A percentile compares a stretch with the other conserved stretches of the same genome.
Evolutionary conservation across 768 basidiomycete genomes (phyloP).

Genomic region (Gymnopilus dilepis): DNA sequence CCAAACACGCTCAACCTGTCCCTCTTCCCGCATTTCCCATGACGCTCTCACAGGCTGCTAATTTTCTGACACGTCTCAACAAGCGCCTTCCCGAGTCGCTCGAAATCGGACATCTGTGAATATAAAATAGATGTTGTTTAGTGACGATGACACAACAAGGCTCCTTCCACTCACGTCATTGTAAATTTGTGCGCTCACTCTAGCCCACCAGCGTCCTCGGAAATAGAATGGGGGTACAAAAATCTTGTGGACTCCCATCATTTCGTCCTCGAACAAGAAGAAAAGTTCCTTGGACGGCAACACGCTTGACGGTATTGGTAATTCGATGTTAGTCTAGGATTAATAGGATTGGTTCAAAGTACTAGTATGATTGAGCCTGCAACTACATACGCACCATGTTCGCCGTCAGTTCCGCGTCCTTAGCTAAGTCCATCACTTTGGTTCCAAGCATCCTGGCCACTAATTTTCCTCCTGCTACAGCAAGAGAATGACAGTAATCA

Average conservation of each 20-base stretch:
- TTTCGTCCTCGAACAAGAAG: slow-evolving; percentile 29
- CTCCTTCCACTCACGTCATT: slow-evolving; percentile 22
- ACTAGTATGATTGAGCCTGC: not conserved
- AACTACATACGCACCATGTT: slow-evolving; percentile 60
- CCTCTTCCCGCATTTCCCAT: too few species aligned
- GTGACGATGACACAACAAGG: not conserved
- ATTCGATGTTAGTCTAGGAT: slow-evolving; percentile 42
- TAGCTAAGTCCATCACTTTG: slow-evolving; percentile 53
- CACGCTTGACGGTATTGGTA: slow-evolving; percentile 36
- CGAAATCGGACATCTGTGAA: slow-evolving; percentile 7
- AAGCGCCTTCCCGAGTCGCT: not conserved
- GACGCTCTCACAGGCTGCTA: too few species aligned
- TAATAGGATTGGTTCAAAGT: too few species aligned
- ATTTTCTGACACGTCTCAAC: slow-evolving; percentile 1
- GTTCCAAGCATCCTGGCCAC: slow-evolving; percentile 70
- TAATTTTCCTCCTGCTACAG: slow-evolving; percentile 64
- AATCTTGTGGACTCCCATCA: slow-evolving; percentile 35
- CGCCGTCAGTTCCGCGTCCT: slow-evolving; percentile 56
- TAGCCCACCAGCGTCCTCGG: slow-evolving; percentile 44
- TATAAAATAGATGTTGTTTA: not conserved
- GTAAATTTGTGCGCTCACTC: slow-evolving; percentile 47
- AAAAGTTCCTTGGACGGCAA: slow-evolving; percentile 24
- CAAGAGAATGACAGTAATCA: slow-evolving; percentile 71
- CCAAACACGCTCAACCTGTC: too few species aligned
- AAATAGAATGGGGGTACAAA: slow-evolving; percentile 41